Percentiles rank a stretch among this genome's conserved stretches.
These are phyloP conservation scores for Aquilaria malaccensis DNA, from an alignment of 345 rosid species.

Conservation along the genomic window DNA sequence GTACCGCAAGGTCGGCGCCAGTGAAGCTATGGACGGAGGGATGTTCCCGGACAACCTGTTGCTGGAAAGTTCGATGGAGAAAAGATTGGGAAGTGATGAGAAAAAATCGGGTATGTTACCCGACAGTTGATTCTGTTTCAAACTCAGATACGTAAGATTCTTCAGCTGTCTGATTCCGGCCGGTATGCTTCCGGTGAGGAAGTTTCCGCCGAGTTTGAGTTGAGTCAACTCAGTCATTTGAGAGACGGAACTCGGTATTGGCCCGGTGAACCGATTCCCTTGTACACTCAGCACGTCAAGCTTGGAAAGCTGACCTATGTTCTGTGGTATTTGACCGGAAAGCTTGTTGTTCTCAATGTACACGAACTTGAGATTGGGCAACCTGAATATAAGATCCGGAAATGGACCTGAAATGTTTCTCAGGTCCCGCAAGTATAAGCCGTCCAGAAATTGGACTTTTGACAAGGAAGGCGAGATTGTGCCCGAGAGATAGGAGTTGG, in stretches of 20 bases:
- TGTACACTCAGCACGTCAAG: slow-evolving; percentile 32
- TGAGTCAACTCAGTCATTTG: slow-evolving; percentile 35
- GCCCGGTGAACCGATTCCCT: slow-evolving; percentile 59
- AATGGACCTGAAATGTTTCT: slow-evolving; percentile 55
- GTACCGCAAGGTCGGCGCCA: slow-evolving; percentile 34
- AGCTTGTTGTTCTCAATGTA: slow-evolving; percentile 60
- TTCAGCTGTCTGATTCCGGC: slow-evolving; percentile 34
- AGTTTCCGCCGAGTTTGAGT: slow-evolving; percentile 44
- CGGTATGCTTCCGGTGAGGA: slow-evolving; percentile 50
- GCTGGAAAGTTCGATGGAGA: slow-evolving; percentile 30
- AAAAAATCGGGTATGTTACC: slow-evolving; percentile 54
- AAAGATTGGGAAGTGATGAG: slow-evolving; percentile 37
- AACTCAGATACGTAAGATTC: slow-evolving; percentile 23
- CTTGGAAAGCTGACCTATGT: slow-evolving; percentile 37
- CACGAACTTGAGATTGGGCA: slow-evolving; percentile 42
- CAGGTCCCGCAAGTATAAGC: slow-evolving; percentile 38
- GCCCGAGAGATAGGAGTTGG: slow-evolving; percentile 45
- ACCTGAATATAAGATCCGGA: slow-evolving; percentile 41
- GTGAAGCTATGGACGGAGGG: slow-evolving; percentile 43
- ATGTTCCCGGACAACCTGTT: slow-evolving; percentile 52
- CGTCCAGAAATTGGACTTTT: slow-evolving; percentile 40
- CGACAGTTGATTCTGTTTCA: slow-evolving; percentile 42
- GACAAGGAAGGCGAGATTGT: slow-evolving; percentile 49
- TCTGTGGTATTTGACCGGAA: slow-evolving; percentile 49
- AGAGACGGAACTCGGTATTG: slow-evolving; percentile 52